Conservation (phyloP, 306 rosid genomes). For the Cicer pinnatifidum region DNA sequence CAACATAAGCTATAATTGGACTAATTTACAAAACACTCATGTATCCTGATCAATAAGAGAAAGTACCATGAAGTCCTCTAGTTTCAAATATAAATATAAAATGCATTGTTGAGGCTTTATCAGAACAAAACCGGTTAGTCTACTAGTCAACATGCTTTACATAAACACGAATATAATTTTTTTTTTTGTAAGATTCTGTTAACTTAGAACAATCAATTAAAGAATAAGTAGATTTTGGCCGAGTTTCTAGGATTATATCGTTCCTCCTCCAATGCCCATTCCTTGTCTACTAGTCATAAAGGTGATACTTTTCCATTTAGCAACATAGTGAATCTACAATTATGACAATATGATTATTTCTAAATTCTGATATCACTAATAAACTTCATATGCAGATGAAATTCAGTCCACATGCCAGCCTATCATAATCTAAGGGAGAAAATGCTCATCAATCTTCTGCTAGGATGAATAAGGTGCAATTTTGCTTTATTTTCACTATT, state of each 20-base stretch:
- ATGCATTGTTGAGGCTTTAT: conserved; percentile 11
- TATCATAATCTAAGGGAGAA: no score
- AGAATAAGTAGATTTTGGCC: conserved; percentile 4
- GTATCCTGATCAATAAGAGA: no score
- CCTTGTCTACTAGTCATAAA: conserved; percentile 98
- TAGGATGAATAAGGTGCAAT: no score
- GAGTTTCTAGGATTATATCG: conserved; percentile 57
- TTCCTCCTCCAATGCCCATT: conserved; percentile 97
- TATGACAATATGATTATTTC: conserved; percentile 33
- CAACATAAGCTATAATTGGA: no score
- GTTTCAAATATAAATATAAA: background rate
- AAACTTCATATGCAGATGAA: conserved; percentile 23
- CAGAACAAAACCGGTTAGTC: background rate
- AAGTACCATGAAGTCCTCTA: background rate
- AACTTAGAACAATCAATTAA: conserved; percentile 13
- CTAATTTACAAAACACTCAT: no score
- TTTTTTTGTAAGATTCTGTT: background rate
- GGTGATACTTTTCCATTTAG: conserved; percentile 91
- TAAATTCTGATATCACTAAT: conserved; percentile 32
- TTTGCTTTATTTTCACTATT: no score
- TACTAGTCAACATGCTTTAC: background rate
- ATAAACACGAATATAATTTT: background rate
- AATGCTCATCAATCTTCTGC: no score
- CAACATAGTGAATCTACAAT: conserved; percentile 89
- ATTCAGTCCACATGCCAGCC: no score